These are phyloP conservation scores for Elongisporangium undulatum DNA, from an alignment of 352 stramenopile genomes.

Conservation along the genomic window DNA sequence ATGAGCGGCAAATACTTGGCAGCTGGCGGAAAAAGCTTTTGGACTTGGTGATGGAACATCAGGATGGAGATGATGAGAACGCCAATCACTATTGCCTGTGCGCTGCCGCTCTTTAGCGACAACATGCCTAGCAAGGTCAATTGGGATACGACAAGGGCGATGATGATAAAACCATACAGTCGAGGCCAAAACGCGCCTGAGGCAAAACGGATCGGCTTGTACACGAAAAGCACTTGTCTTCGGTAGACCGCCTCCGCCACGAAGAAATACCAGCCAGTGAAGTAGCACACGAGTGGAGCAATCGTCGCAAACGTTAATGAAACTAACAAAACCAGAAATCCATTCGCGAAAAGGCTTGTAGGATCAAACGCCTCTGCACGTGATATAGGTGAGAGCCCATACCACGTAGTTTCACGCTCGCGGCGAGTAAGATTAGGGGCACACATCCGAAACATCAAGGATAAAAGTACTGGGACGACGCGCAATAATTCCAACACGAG, in stretches of 20 bases:
- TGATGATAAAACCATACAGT: slow-evolving; percentile 63
- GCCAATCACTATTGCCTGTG: slow-evolving; percentile 32
- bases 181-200: slow-evolving; percentile 56
- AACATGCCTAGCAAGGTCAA: slow-evolving; percentile 62
- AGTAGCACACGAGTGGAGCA: slow-evolving; percentile 62
- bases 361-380: slow-evolving; percentile 49
- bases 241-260: slow-evolving; percentile 68
- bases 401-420: slow-evolving; percentile 46
- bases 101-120: slow-evolving; percentile 54
- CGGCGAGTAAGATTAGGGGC: slow-evolving; percentile 50
- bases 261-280: slow-evolving; percentile 58
- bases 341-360: slow-evolving; percentile 52
- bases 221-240: slow-evolving; percentile 66
- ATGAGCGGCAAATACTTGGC: slow-evolving; percentile 55
- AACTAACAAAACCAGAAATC: slow-evolving; percentile 72
- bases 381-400: slow-evolving; percentile 39
- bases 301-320: slow-evolving; percentile 71
- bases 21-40: slow-evolving; percentile 39
- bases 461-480: slow-evolving; percentile 39
- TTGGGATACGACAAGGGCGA: slow-evolving; percentile 56
- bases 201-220: slow-evolving; percentile 11
- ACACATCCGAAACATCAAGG: slow-evolving; percentile 33
- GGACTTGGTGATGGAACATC: slow-evolving; percentile 53
- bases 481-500: slow-evolving; percentile 61
- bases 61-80: slow-evolving; percentile 25